Base-by-base conservation (phyloP, 2,329 filamentous ascomycete genomes). In the Colletotrichum paranaense region DNA sequence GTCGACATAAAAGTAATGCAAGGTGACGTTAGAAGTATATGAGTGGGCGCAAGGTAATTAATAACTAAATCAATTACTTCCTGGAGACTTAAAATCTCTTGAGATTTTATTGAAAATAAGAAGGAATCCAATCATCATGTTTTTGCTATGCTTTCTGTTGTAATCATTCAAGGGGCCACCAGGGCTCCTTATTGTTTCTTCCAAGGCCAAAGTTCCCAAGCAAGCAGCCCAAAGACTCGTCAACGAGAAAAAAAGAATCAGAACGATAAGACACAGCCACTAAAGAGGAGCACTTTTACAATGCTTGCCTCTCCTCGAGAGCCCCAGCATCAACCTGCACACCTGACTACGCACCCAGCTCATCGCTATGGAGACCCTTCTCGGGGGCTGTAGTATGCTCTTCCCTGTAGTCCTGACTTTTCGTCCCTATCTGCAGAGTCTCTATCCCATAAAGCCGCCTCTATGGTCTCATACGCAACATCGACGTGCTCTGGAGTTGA, bases 401-500 rank as follows among this genome's bases (percentile, higher is more conserved):
- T 56, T 16, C 62, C 57, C 16, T 62, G 38, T 8, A 38, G 26
- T 11, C 14, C 28, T 1, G 57, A n/a, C 49, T 71, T 71, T 49
- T 71, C 46, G 9, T 7, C n/a, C 32, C 62, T 35, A 4, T 24
- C 46, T 2, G 26, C n/a, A 16, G 56, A 22, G 1, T 38, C 19
- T 22, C 63, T 71, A 16, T 62, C 57, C 68, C 68, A 71, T 4
- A 72, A 28, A 3, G 65, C 69, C 14, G 30, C 46, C 14, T 59
- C 59, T 19, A 69, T 8, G 6, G 22, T 42, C n/a, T 59, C 58
- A 26, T 76, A 77, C n/a, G 75, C 64, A 28, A 77, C 74, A 49
- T 78, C 75, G 2, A 56, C 60, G 28, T 74, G 73, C 4, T 68
- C 72, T 1, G 74, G 9, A 26, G 57, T 76, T 26, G 77, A 69